Evolutionary conservation across 768 basidiomycete species (phyloP).

Genomic region (Russula sp.): DNA sequence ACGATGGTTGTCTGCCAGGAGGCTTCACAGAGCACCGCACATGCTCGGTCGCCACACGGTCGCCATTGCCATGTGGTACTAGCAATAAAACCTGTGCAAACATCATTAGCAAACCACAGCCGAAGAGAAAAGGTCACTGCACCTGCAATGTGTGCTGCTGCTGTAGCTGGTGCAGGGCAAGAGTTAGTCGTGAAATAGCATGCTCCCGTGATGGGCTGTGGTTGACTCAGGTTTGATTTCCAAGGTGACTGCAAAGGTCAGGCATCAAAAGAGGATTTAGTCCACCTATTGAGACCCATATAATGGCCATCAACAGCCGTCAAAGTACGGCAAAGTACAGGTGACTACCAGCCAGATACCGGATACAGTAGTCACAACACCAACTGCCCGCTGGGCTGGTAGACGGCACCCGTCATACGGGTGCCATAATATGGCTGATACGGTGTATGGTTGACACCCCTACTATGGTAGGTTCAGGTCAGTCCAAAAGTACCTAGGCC

Average conservation of each 20-base stretch:
- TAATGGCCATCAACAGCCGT: too few species aligned
- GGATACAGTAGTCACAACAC: too few species aligned
- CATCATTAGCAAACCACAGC: slow-evolving; percentile 21
- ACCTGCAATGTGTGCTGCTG: slow-evolving; percentile 3
- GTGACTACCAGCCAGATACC: too few species aligned
- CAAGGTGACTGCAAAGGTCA: background rate
- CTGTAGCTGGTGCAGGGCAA: background rate
- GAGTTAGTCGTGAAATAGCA: background rate
- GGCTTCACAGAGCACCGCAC: slow-evolving; percentile 83
- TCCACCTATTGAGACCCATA: too few species aligned
- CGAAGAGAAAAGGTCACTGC: background rate
- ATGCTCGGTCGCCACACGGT: slow-evolving; percentile 85
- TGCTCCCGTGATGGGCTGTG: slow-evolving; percentile 3
- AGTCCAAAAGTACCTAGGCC: too few species aligned
- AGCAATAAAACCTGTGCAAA: slow-evolving; percentile 72
- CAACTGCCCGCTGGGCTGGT: too few species aligned
- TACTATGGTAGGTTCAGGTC: too few species aligned
- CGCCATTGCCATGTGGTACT: slow-evolving; percentile 64
- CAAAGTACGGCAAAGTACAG: too few species aligned
- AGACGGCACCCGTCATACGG: too few species aligned
- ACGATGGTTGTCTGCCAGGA: slow-evolving; percentile 75
- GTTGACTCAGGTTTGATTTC: too few species aligned
- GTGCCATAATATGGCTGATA: too few species aligned
- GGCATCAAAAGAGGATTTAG: background rate
- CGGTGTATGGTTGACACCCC: too few species aligned